These are phyloP conservation scores for Vanilla planifolia DNA, from an alignment of 106 monocot genomes.

Conservation along the genomic window DNA sequence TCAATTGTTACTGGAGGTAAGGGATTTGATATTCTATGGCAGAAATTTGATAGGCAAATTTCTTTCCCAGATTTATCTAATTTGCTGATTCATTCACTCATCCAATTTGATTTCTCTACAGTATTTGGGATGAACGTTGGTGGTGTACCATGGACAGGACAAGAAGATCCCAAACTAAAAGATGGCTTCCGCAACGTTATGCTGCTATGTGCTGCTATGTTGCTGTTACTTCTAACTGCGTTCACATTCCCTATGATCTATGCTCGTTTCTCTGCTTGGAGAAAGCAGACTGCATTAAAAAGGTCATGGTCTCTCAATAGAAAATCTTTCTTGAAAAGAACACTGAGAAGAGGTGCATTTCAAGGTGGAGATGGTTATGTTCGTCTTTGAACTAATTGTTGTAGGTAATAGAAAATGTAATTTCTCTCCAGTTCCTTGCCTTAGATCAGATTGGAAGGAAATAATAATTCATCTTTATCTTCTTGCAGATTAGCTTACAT, in stretches of 20 bases:
- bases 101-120: conserved; percentile 16
- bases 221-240: conserved; percentile 52
- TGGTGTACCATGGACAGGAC: conserved; percentile 90
- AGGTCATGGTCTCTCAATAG: conserved; percentile 50
- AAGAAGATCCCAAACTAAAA: conserved; percentile 40
- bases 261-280: conserved; percentile 41
- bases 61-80: too few relatives aligned
- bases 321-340: conserved; percentile 41
- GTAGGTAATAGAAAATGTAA: background rate
- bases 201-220: conserved; percentile 53
- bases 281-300: conserved; percentile 18
- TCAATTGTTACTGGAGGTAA: conserved; percentile 92
- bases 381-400: conserved; percentile 12
- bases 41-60: too few relatives aligned
- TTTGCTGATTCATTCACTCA: background rate
- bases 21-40: background rate
- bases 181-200: conserved; percentile 82
- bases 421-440: too few relatives aligned
- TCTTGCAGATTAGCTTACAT: too few relatives aligned
- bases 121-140: conserved; percentile 99
- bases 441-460: too few relatives aligned
- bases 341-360: conserved; percentile 9
- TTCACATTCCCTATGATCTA: conserved; percentile 65
- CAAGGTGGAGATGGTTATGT: conserved; percentile 24
- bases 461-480: too few relatives aligned